A percentile compares a stretch with the other conserved stretches of the same genome.
These are phyloP conservation scores for Chlamydomonas schloesseri DNA, from an alignment of 139 green algal genomes.

Conservation along the genomic window DNA sequence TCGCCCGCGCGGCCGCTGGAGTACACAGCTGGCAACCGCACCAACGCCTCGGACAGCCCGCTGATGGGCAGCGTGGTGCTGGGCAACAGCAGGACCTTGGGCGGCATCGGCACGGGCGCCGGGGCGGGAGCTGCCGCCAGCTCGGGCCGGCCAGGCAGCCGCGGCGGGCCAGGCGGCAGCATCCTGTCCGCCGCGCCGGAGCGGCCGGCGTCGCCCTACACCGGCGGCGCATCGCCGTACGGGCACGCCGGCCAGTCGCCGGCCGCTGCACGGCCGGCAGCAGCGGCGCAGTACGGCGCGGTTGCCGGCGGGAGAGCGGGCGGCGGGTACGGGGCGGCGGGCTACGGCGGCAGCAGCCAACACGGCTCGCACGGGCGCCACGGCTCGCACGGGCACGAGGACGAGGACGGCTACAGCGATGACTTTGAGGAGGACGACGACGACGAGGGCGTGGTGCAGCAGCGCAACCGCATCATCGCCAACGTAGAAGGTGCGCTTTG, in stretches of 20 bases:
- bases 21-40: constrained; percentile 34
- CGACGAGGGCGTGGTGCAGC: constrained; percentile 28
- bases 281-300: not conserved
- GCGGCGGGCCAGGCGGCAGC: not conserved
- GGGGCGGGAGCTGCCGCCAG: too few relatives aligned
- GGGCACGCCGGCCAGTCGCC: too few relatives aligned
- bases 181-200: not conserved
- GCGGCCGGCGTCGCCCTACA: not conserved
- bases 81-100: constrained; percentile 7
- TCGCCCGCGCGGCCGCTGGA: not conserved
- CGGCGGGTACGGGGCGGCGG: too few relatives aligned
- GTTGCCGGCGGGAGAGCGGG: not conserved
- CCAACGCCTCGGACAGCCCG: constrained; percentile 26
- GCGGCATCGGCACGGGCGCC: not conserved
- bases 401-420: constrained; percentile 38
- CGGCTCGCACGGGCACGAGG: not conserved
- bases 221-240: not conserved
- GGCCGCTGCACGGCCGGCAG: not conserved
- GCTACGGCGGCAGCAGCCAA: too few relatives aligned
- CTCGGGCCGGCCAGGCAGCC: not conserved
- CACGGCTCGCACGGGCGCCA: too few relatives aligned
- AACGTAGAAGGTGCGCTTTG: constrained; percentile 32
- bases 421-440: constrained; percentile 43
- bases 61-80: constrained; percentile 35
- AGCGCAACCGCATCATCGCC: constrained; percentile 42